Evolutionary conservation across 805 yeast species (phyloP).

Genomic region (Candida khao-thaluensis): DNA sequence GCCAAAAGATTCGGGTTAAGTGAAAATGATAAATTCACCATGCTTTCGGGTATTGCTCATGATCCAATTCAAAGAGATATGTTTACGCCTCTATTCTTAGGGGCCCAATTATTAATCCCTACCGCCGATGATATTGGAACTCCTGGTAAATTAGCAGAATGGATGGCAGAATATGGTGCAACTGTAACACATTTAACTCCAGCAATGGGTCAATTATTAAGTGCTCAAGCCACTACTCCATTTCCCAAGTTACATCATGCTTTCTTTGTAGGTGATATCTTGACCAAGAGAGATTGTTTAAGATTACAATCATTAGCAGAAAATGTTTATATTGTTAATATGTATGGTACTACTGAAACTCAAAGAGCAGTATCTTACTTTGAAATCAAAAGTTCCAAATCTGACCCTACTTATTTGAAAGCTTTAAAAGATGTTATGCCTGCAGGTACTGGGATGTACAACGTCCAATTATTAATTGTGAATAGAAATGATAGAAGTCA

Average conservation of each 20-base stretch:
- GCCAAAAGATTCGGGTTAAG: constrained; percentile 75
- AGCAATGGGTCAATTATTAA: constrained; percentile 96
- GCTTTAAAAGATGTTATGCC: constrained; percentile 94
- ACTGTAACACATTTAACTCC: constrained; percentile 98
- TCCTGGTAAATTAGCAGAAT: constrained; percentile 94
- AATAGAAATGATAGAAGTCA: constrained; percentile 85
- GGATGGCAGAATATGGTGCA: constrained; percentile 92
- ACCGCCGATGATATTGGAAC: constrained; percentile 98
- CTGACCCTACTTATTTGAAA: constrained; percentile 72
- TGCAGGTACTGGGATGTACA: constrained; percentile 96
- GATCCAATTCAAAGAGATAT: constrained; percentile 99
- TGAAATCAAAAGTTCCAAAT: constrained; percentile 72
- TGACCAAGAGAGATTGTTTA: constrained; percentile 95
- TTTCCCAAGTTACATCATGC: constrained; percentile 91
- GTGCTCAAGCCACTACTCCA: constrained; percentile 90
- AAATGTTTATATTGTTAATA: constrained; percentile 87
- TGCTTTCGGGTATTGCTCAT: constrained; percentile 98
- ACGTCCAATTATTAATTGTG: constrained; percentile 91
- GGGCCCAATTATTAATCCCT: constrained; percentile 91
- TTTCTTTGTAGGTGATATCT: constrained; percentile 95
- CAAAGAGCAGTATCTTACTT: constrained; percentile 96
- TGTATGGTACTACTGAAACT: constrained; percentile 99
- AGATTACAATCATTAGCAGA: constrained; percentile 89
- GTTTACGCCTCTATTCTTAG: constrained; percentile 95
- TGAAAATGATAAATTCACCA: constrained; percentile 84